Percentiles rank a stretch among this genome's conserved stretches.
These are phyloP conservation scores for Tuber umbilicatum DNA, from an alignment of 495 filamentous ascomycete species.

Conservation along the genomic window DNA sequence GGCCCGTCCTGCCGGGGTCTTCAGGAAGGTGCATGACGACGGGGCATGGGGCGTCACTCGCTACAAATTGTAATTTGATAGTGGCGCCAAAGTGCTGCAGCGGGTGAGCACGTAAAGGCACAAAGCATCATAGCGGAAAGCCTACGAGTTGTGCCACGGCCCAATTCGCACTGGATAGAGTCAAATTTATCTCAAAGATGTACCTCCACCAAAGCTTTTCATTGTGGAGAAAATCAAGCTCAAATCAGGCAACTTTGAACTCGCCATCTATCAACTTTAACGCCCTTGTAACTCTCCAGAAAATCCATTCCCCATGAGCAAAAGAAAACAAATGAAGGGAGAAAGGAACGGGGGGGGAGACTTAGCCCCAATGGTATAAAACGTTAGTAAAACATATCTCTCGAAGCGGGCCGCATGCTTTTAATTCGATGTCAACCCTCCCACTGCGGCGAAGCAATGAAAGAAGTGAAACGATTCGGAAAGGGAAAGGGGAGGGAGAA, in stretches of 20 bases:
- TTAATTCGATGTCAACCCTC: background rate
- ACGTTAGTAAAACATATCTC: background rate
- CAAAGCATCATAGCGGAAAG: too few relatives aligned
- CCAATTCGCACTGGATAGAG: background rate
- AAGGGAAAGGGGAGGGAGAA: background rate
- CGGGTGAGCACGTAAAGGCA: too few relatives aligned
- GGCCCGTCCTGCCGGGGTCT: background rate
- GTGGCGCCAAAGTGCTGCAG: too few relatives aligned
- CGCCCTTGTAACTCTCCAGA: background rate
- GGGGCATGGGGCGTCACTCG: background rate
- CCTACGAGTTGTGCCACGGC: background rate
- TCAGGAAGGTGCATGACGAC: background rate
- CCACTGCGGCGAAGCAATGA: background rate
- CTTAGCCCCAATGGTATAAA: background rate
- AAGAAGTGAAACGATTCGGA: background rate
- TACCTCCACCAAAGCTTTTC: background rate
- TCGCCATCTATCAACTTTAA: background rate
- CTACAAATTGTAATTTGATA: too few relatives aligned
- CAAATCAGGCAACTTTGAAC: background rate
- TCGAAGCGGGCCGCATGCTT: background rate
- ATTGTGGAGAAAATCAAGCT: background rate
- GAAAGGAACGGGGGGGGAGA: background rate
- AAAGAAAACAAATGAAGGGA: background rate
- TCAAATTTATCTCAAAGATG: background rate
- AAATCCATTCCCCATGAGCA: background rate